Evolutionary conservation across 768 basidiomycete genomes (phyloP), one percentile per base, ranked within the genome.

Genomic region (Mycena leptocephala): DNA sequence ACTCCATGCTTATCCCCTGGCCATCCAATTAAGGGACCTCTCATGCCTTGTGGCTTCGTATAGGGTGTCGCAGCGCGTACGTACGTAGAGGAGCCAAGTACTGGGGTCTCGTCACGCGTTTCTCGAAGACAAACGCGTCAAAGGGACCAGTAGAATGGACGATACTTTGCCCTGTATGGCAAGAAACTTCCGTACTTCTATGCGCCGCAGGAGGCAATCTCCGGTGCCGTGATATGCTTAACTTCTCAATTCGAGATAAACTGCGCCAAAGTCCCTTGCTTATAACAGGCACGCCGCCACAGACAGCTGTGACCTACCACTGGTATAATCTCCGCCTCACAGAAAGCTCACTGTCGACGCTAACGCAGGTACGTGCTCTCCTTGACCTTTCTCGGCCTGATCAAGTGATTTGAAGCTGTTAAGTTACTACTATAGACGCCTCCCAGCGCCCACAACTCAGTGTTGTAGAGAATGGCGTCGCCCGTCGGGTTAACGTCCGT

Each of bases 261-360:
- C 75, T 70, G 69, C 74, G 62, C 61, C 74, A 71, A 75, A 71
- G 43, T 61, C 26, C 65, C 10, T 48, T 32, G 43, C 56, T 74
- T 72, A 65, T 72, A 72, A 66, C 43, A 41, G 28, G 28, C 33
- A 46, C n/a, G 8, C 20, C 32, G 24, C 56, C 24, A 53, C 62
- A 65, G 56, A 33, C 37, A 9, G 2, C 37, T 18, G 16, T 37
- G 18, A 22, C 61, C 51, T 61, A 3, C 33, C 6, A 33, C n/a
- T n/a, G n/a, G n/a, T n/a, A n/a, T 33, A 72, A 59, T 70, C 69
- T 59, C 56, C 22, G 39, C 62, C 28, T 39, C 59, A 4, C 59
- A 39, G 24, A 62, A 24, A 26, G 13, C n/a, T 37, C 13, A 48
- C 7, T 10, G 35, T 62, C 59, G 59, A 26, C 59, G 63, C 28